Evolutionary conservation across 1,284 basidiomycete genomes (phyloP).

Genomic region (Volvariella surrecta): DNA sequence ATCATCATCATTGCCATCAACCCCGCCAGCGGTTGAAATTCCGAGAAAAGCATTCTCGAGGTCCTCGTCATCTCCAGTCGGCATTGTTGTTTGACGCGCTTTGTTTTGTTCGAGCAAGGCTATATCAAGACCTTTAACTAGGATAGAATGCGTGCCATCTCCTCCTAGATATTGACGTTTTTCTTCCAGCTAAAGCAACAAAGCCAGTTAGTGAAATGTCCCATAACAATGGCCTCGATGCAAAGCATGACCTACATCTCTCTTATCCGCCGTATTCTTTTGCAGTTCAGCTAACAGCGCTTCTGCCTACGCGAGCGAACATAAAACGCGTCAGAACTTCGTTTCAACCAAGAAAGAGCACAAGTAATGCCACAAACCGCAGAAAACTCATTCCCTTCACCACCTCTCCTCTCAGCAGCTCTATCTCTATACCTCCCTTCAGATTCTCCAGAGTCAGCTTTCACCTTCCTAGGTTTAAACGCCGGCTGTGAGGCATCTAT

Average conservation of each 20-base stretch:
- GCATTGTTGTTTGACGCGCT: conserved; percentile 44
- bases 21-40: conserved; percentile 11
- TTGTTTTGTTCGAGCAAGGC: conserved; percentile 80
- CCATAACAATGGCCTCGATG: not conserved
- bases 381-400: conserved; percentile 60
- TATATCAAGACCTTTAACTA: conserved; percentile 88
- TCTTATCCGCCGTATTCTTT: conserved; percentile 44
- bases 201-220: conserved; percentile 1
- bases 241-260: conserved; percentile 31
- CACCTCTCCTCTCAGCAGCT: conserved; percentile 57
- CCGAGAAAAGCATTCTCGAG: conserved; percentile 68
- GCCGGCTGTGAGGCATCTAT: conserved; percentile 38
- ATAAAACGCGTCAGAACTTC: too few species aligned
- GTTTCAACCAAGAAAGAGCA: not conserved
- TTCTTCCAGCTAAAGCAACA: conserved; percentile 52
- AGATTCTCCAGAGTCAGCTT: conserved; percentile 38
- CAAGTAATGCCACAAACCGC: conserved; percentile 32
- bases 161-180: conserved; percentile 83
- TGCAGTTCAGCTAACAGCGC: conserved; percentile 77
- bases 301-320: conserved; percentile 67
- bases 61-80: conserved; percentile 49
- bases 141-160: conserved; percentile 76
- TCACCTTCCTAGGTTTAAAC: conserved; percentile 73
- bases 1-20: too few species aligned
- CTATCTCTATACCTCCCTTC: conserved; percentile 52